A percentile compares a stretch with the other conserved stretches of the same genome.
These are phyloP conservation scores for Stephania cephalantha DNA, from an alignment of 164 flowering plant species.

Conservation along the genomic window DNA sequence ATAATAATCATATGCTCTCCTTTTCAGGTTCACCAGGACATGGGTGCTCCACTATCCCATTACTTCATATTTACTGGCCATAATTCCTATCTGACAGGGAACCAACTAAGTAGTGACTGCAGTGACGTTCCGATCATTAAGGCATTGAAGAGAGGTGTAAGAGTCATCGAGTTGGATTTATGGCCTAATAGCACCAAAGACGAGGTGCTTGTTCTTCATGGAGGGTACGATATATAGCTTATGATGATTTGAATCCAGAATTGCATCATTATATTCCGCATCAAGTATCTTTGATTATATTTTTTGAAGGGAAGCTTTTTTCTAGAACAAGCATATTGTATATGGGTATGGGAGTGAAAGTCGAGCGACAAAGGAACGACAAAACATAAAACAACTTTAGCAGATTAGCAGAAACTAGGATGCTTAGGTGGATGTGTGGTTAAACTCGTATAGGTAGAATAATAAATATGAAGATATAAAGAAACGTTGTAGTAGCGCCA, in stretches of 20 bases:
- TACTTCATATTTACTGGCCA: conserved; percentile 86
- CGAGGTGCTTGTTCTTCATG: conserved; percentile 65
- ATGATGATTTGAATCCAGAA: background rate
- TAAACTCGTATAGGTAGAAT: too few species aligned
- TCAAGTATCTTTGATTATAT: background rate
- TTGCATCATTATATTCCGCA: background rate
- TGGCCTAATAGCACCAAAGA: conserved; percentile 75
- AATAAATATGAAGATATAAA: too few species aligned
- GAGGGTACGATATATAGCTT: conserved; percentile 38
- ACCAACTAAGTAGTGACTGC: conserved; percentile 82
- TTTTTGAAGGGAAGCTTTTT: background rate
- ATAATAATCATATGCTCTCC: background rate
- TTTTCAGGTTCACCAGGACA: conserved; percentile 64
- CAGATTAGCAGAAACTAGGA: too few species aligned
- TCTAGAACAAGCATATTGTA: background rate
- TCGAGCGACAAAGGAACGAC: too few species aligned
- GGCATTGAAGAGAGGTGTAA: conserved; percentile 62
- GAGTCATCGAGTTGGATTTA: conserved; percentile 76
- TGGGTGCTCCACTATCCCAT: conserved; percentile 77
- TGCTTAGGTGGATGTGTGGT: too few species aligned
- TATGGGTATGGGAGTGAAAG: too few species aligned
- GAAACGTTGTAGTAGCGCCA: too few species aligned
- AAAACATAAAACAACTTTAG: too few species aligned
- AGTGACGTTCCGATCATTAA: conserved; percentile 67
- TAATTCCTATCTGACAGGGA: conserved; percentile 85